A percentile compares a stretch with the other conserved stretches of the same genome.
Evolutionary conservation across 768 basidiomycete species (phyloP).

Genomic region (Suillus variegatus): DNA sequence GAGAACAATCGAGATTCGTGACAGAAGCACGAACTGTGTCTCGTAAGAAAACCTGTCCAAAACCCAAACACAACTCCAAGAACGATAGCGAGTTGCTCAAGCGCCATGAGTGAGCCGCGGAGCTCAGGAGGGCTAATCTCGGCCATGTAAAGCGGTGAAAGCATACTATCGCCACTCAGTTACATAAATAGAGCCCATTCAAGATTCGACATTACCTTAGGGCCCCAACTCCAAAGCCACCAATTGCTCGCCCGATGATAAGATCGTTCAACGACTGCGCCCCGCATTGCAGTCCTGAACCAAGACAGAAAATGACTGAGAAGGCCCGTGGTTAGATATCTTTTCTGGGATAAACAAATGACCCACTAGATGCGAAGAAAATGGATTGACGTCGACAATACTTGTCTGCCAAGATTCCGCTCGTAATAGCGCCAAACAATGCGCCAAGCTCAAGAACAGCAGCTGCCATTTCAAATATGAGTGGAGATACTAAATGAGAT

Average conservation of each 20-base stretch:
- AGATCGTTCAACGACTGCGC: constrained; percentile 59
- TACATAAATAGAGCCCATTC: background rate
- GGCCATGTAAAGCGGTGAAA: constrained; percentile 81
- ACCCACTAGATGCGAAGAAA: constrained; percentile 64
- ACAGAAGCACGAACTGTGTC: constrained; percentile 46
- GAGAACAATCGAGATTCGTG: background rate
- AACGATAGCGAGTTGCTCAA: constrained; percentile 83
- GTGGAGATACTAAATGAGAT: background rate
- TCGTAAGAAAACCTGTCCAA: constrained; percentile 78
- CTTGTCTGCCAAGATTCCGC: constrained; percentile 69
- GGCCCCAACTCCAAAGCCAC: constrained; percentile 81
- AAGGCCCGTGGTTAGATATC: background rate
- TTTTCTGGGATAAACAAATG: constrained; percentile 1
- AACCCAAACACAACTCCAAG: constrained; percentile 81
- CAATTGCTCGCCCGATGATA: constrained; percentile 70
- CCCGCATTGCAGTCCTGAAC: constrained; percentile 67
- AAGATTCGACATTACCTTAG: constrained; percentile 46
- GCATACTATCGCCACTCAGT: constrained; percentile 51
- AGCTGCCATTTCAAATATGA: constrained; percentile 41
- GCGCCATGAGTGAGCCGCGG: constrained; percentile 74
- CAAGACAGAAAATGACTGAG: constrained; percentile 68
- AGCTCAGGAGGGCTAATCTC: constrained; percentile 84
- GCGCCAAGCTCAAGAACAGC: constrained; percentile 79
- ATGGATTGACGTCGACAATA: constrained; percentile 71
- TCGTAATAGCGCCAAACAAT: constrained; percentile 68